Base-by-base conservation (phyloP, 1,139 yeast genomes). In the Yamadazyma triangularis region DNA sequence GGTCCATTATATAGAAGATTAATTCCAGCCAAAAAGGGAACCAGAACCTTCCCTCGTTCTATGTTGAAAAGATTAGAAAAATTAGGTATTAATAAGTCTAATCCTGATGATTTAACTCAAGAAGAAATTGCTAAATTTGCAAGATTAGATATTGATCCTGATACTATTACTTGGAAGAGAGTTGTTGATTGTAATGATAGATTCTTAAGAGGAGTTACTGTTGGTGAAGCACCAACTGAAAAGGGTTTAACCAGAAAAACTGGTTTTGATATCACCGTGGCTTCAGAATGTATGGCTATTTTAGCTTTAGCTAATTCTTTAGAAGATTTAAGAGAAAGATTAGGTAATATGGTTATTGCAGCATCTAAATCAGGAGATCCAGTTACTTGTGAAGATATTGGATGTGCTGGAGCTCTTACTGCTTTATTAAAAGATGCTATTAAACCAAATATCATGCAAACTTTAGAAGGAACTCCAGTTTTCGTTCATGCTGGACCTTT, bases 401-500 rank as follows among this genome's bases (percentile, higher is more conserved):
- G 98, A 27, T 83, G 91, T 59, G 97, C 96, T 28, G 98, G 98
- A 55, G 97, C 98, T 14, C 71, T 91, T 56, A 84, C 96, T 40
- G 98, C 97, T 9, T 67, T 91, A 49, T 75, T 91, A 70, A 89
- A 88, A 68, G 98, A 91, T 56, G 96, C 98, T 25, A 84, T 91
- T 55, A 89, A 91, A 68, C 98, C 98, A 45, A 91, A 89, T 58
- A 67, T 91, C 53, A 91, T 91, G 98, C 98, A 91, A 66, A 87
- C 97, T 32, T 74, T 91, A 47, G 98, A 91, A 64, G 98, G 98
- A 42, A 88, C 97, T 15, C 98, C 98, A 22, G 98, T 91, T 26
- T 81, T 91, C 50, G 96, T 91, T 32, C 98, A 91, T 56, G 97
- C 97, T 36, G 98, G 98, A 43, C 98, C 98, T 30, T 91, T 91